Base-by-base conservation (phyloP, 2,329 filamentous ascomycete species). In the Talaromyces atroroseus region DNA sequence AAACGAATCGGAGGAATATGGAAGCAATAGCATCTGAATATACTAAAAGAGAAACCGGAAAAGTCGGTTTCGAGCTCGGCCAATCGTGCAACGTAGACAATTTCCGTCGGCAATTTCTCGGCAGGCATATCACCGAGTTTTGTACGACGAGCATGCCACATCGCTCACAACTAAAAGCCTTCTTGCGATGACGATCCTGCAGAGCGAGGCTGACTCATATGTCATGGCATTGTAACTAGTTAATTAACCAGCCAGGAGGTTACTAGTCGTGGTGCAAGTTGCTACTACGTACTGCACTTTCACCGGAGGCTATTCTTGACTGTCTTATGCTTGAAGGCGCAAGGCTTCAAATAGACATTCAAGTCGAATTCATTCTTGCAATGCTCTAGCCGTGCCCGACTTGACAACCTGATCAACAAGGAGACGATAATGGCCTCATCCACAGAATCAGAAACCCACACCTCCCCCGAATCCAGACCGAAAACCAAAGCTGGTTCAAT, bases 381-480 rank as follows among this genome's bases (percentile, higher is more conserved):
- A 7, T 26, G 24, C 7, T 26, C 24, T n/a, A n/a, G n/a, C n/a
- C n/a, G n/a, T n/a, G n/a, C n/a, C n/a, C n/a, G n/a, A n/a, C n/a
- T n/a, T 24, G 3, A 14, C 20, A 47, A 6, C 5, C 20, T 6
- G 23, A 34, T 18, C 14, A 21, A 3, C 24, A 26, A 46, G 23
- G 10, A n/a, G 36, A 53, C 16, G 24, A 38, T 40, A 11, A 49
- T 49, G 46, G 34, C 52, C 5, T 54, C 52, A 18, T 44, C 52
- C 23, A 49, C 52, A 21, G 52, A 49, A 49, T 36, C 46, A 8
- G 52, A 54, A 23, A 54, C 26, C 11, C 42, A 48, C 36, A 36
- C 46, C 10, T 23, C 50, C 14, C 46, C 55, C 20, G 44, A 53
- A 7, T 21, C 45, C 11, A 21, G 34, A 29, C 20, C 23, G 2